Conservation (phyloP, 345 rosid species). For the Bretschneidera sinensis region DNA sequence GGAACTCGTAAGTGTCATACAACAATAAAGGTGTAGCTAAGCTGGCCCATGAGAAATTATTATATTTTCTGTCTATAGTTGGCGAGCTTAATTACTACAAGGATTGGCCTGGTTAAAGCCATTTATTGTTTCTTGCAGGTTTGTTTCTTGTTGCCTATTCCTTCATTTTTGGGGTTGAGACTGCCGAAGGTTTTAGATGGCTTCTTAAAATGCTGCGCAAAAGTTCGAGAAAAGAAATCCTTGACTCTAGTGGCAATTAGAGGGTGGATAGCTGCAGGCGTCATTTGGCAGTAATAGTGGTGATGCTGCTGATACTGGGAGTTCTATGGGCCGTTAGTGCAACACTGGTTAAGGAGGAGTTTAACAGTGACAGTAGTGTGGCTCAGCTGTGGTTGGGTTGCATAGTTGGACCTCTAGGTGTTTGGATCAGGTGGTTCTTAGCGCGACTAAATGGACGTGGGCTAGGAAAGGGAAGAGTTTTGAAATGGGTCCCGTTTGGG, state of each 20-base stretch:
- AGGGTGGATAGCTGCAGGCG: slow-evolving; percentile 36
- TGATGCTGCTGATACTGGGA: slow-evolving; percentile 42
- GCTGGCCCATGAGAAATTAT: not conserved
- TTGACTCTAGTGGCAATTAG: slow-evolving; percentile 22
- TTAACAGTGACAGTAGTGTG: slow-evolving; percentile 36
- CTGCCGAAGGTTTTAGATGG: slow-evolving; percentile 76
- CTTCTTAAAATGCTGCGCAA: slow-evolving; percentile 22
- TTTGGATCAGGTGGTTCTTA: slow-evolving; percentile 95
- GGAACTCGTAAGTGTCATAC: not conserved
- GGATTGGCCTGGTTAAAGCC: not conserved
- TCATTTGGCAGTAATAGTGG: slow-evolving; percentile 35
- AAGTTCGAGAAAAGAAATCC: slow-evolving; percentile 16
- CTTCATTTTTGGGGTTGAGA: slow-evolving; percentile 68
- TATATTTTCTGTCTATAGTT: not conserved
- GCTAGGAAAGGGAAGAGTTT: slow-evolving; percentile 46
- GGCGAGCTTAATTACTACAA: not conserved
- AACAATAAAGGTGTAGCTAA: too few relatives aligned
- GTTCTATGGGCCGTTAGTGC: slow-evolving; percentile 48
- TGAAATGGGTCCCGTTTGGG: slow-evolving; percentile 93
- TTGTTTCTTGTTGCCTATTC: slow-evolving; percentile 71
- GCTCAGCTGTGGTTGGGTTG: slow-evolving; percentile 84
- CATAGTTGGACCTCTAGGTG: slow-evolving; percentile 69
- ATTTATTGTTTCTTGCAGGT: slow-evolving; percentile 39
- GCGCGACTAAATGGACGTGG: slow-evolving; percentile 84
- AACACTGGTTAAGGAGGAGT: slow-evolving; percentile 40